Conservation (phyloP, 345 rosid genomes). For the Salix koriyanagi region DNA sequence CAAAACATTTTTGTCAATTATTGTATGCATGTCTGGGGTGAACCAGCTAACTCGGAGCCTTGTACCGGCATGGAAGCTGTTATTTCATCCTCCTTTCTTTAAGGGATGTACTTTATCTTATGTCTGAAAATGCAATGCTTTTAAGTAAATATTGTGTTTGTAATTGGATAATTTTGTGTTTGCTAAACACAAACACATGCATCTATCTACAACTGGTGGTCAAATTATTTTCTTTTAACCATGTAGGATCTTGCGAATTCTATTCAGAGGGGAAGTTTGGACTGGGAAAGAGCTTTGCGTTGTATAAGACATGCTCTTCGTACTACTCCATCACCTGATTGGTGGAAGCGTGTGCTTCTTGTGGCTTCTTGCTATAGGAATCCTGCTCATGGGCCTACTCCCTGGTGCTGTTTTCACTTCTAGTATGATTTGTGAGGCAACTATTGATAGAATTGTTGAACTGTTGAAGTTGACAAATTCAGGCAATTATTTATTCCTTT, state of each 20-base stretch:
- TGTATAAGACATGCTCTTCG: slow-evolving; percentile 94
- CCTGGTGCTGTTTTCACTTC: slow-evolving; percentile 93
- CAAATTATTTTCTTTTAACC: slow-evolving; percentile 3
- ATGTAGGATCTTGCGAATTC: slow-evolving; percentile 83
- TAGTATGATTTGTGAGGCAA: slow-evolving; percentile 94
- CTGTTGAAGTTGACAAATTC: slow-evolving; percentile 86
- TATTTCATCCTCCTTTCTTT: too few species aligned
- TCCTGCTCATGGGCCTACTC: slow-evolving; percentile 66
- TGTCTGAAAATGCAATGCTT: too few species aligned
- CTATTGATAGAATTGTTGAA: slow-evolving; percentile 84
- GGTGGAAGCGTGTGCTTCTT: slow-evolving; percentile 99
- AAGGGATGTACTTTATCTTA: too few species aligned
- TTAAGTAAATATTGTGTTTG: too few species aligned
- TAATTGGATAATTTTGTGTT: too few species aligned
- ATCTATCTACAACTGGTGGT: not conserved
- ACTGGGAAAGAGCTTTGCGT: slow-evolving; percentile 98
- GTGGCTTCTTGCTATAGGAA: slow-evolving; percentile 78
- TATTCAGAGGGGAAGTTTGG: slow-evolving; percentile 90
- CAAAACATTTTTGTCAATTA: too few species aligned
- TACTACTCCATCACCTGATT: slow-evolving; percentile 96
- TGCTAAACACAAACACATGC: too few species aligned
- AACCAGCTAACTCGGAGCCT: too few species aligned
- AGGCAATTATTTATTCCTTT: slow-evolving; percentile 46
- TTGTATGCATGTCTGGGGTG: too few species aligned
- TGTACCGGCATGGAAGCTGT: too few species aligned